Percentiles rank a stretch among this genome's conserved stretches.
These are phyloP conservation scores for Erodium maritimum DNA, from an alignment of 345 rosid species.

Conservation along the genomic window DNA sequence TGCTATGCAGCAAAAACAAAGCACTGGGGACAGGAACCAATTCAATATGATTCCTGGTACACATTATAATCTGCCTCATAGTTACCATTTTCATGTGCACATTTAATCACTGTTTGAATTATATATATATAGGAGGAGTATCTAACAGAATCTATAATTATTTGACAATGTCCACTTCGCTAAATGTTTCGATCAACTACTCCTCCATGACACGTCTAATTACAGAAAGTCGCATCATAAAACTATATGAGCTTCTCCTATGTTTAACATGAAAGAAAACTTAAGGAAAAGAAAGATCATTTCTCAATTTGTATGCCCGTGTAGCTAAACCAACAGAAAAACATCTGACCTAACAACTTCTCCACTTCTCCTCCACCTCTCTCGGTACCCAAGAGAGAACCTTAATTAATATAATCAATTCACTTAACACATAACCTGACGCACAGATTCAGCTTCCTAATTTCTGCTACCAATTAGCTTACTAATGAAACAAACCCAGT, in stretches of 20 bases:
- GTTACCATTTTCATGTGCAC: not conserved
- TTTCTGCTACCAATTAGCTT: not conserved
- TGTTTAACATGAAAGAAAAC: not conserved
- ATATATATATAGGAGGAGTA: not conserved
- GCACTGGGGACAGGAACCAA: not conserved
- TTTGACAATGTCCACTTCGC: not conserved
- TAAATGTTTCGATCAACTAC: not conserved
- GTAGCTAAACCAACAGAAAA: not conserved
- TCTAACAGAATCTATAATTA: not conserved
- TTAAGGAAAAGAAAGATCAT: not conserved
- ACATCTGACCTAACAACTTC: not conserved
- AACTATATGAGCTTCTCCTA: not conserved
- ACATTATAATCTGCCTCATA: not conserved
- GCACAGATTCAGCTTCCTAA: not conserved
- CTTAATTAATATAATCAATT: too few species aligned
- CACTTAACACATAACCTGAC: not conserved
- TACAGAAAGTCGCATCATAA: not conserved
- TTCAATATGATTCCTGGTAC: not conserved
- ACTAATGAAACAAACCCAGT: not conserved
- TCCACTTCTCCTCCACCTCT: constrained; percentile 5
- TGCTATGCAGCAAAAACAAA: not conserved
- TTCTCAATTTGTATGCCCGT: not conserved
- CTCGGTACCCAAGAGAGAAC: constrained; percentile 10
- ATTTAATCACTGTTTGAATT: not conserved
- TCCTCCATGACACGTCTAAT: not conserved